phyloP scores from a whole-genome alignment of 371 early-diverging fungal species.

The Saksenaea oblongispora region DNA sequence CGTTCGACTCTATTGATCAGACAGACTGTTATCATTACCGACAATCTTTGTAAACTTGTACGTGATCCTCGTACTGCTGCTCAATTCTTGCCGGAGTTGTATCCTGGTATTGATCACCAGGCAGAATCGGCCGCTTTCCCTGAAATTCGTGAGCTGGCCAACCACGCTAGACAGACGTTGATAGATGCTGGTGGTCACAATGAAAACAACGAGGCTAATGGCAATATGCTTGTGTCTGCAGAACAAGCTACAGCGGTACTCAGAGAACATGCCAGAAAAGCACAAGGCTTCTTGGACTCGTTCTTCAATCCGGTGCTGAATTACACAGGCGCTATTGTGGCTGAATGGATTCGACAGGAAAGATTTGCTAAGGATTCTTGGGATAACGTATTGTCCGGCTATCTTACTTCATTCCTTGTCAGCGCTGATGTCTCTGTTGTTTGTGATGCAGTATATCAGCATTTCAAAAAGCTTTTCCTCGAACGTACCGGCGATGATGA shows the following conservation, averaged over 20 bases:
- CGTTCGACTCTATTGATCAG: conserved; percentile 57
- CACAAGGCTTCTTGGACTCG: conserved; percentile 56
- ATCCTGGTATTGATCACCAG: conserved; percentile 66
- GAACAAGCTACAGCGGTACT: conserved; percentile 46
- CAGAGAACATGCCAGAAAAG: conserved; percentile 48
- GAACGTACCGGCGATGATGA: conserved; percentile 47
- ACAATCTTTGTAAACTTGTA: conserved; percentile 66
- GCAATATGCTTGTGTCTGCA: conserved; percentile 28
- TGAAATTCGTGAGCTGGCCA: conserved; percentile 62
- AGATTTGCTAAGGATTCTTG: conserved; percentile 53
- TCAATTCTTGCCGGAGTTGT: conserved; percentile 67
- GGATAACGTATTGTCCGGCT: conserved; percentile 38
- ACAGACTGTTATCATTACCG: conserved; percentile 62
- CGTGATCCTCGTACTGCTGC: conserved; percentile 64
- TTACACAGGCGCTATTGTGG: conserved; percentile 50
- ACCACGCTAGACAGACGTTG: conserved; percentile 58
- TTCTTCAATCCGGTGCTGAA: conserved; percentile 49
- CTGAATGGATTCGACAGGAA: conserved; percentile 57
- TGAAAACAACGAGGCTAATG: conserved; percentile 25
- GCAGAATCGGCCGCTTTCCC: conserved; percentile 62
- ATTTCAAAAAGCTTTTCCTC: conserved; percentile 46
- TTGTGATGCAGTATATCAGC: conserved; percentile 32
- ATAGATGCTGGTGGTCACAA: conserved; percentile 60
- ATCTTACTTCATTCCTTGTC: conserved; percentile 48
- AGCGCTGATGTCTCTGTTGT: conserved; percentile 40